Base-by-base conservation (phyloP, 2,329 filamentous ascomycete genomes). In the Trichoderma sp. region DNA sequence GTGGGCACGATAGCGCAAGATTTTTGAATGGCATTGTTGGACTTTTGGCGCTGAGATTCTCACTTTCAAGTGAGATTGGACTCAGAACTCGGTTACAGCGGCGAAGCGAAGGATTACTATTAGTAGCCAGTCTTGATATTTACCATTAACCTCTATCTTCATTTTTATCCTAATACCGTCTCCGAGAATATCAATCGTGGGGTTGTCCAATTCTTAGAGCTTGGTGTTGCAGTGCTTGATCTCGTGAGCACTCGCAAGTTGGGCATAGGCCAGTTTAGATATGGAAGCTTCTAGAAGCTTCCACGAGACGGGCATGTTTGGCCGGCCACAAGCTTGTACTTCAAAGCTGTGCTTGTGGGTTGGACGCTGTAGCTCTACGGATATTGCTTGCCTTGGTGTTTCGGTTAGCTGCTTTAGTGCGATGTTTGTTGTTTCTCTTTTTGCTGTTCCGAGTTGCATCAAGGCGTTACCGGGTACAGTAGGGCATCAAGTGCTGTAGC, bases 211-310 rank as follows among this genome's bases (percentile, higher is more conserved):
- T 39, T 39, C 43, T 51, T 24, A 51, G 9, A 21, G 43, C 43
- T 51, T 51, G n/a, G 32, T 24, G n/a, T 61, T 36, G 60, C 4
- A n/a, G 24, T 28, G 30, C 32, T 28, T 21, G 24, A 26, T 24
- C 53, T 60, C 18, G 36, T 18, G 51, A 34, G 11, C n/a, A 21
- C 24, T 30, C 4, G 14, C 26, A 34, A 9, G 15, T 9, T 57
- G 32, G 51, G 32, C 12, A 39, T 56, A n/a, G 18, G 7, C 3
- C 4, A 14, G 28, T 60, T 53, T 18, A 36, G 36, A 24, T 14
- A 72, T 76, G 60, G 79, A 81, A 80, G 75, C 70, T 81, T 80
- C 78, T 75, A 75, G 79, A 79, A 80, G 74, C 58, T 81, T 80
- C 78, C 56, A 75, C 74, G 36, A 36, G 28, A 67, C 30, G 18